Percentiles rank a stretch among this genome's conserved stretches.
Conservation (phyloP, 495 filamentous ascomycete genomes). For the Daldinia caldariorum region DNA sequence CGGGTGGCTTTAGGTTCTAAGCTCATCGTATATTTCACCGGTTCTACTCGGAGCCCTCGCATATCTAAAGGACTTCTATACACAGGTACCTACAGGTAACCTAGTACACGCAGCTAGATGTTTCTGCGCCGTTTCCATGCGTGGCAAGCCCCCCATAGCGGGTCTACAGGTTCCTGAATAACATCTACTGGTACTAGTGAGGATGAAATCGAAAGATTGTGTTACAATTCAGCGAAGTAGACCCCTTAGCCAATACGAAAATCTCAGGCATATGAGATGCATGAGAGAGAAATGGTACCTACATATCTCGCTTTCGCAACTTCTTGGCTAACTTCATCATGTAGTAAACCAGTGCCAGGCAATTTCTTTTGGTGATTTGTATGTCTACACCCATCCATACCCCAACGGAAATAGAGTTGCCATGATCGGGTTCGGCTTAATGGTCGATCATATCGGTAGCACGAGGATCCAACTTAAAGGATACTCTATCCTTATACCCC, state of each 20-base stretch:
- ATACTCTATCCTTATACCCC: slow-evolving; percentile 15
- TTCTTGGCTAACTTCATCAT: slow-evolving; percentile 31
- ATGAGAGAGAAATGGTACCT: not conserved
- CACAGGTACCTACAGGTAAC: no score
- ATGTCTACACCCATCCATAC: not conserved
- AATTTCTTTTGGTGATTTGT: not conserved
- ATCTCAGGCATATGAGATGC: not conserved
- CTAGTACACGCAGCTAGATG: slow-evolving; percentile 31
- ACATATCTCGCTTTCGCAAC: not conserved
- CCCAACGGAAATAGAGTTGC: slow-evolving; percentile 6
- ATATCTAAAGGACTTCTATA: slow-evolving; percentile 7
- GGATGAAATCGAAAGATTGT: not conserved
- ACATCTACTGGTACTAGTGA: slow-evolving; percentile 4
- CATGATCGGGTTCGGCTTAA: slow-evolving; percentile 25
- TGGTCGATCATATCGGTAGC: slow-evolving; percentile 39
- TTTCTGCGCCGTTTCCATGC: slow-evolving; percentile 9
- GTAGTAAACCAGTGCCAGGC: slow-evolving; percentile 12
- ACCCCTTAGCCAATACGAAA: not conserved
- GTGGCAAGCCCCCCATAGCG: slow-evolving; percentile 7
- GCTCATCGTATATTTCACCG: not conserved
- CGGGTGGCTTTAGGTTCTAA: not conserved
- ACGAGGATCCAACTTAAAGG: slow-evolving; percentile 37
- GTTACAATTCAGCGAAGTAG: not conserved
- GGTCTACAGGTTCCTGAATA: not conserved
- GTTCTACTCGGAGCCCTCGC: slow-evolving; percentile 11